Percentiles rank a stretch among this genome's conserved stretches.
These are phyloP conservation scores for Xylaria sp. DNA, from an alignment of 2,329 filamentous ascomycete genomes.

Conservation along the genomic window DNA sequence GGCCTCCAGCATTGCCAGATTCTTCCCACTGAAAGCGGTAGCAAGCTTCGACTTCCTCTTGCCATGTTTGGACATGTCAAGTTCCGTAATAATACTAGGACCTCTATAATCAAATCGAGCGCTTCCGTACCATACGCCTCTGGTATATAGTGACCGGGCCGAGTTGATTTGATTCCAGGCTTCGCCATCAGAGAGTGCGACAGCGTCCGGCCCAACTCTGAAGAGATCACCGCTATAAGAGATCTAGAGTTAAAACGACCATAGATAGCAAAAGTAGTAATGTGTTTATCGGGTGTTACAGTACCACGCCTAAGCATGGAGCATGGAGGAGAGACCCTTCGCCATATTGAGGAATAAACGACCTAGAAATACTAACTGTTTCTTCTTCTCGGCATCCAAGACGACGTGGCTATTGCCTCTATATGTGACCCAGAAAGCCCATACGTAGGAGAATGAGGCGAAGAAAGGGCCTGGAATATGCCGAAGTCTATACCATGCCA, in stretches of 20 bases:
- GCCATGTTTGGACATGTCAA: conserved; percentile 39
- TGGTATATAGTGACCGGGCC: conserved; percentile 42
- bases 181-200: conserved; percentile 42
- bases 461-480: conserved; percentile 44
- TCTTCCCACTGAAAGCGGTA: conserved; percentile 42
- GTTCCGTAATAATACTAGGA: conserved; percentile 38
- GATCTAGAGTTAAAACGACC: not conserved
- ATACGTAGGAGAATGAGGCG: conserved; percentile 43
- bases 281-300: no score
- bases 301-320: not conserved
- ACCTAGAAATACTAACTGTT: conserved; percentile 28
- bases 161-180: conserved; percentile 41
- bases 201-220: conserved; percentile 42
- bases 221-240: conserved; percentile 34
- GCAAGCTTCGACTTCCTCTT: conserved; percentile 43
- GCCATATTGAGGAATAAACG: not conserved
- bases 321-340: not conserved
- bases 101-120: conserved; percentile 41
- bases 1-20: conserved; percentile 40
- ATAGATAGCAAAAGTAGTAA: not conserved
- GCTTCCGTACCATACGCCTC: conserved; percentile 41
- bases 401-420: conserved; percentile 33
- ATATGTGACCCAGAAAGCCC: conserved; percentile 34
- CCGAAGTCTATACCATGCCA: conserved; percentile 42
- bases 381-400: conserved; percentile 34